phyloP scores from a whole-genome alignment of 768 basidiomycete genomes.

The Heimioporus sp. region DNA sequence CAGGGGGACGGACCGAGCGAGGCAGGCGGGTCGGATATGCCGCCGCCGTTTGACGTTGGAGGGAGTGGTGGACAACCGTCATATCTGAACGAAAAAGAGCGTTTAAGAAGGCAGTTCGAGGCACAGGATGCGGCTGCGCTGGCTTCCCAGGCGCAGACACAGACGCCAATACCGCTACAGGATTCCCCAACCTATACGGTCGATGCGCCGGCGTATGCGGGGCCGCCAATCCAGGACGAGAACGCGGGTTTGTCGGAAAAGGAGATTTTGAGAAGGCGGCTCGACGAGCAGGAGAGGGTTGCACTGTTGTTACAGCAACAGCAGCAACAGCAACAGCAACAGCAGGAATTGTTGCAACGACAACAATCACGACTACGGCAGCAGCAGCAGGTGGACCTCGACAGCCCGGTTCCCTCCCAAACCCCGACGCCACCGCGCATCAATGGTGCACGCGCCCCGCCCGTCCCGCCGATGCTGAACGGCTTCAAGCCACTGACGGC shows the following conservation, averaged over 20 bases:
- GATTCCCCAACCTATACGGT: constrained; percentile 13
- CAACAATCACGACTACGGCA: not conserved
- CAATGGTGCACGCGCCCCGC: constrained; percentile 30
- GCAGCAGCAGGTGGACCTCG: not conserved
- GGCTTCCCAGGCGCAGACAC: constrained; percentile 17
- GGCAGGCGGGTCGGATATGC: constrained; percentile 35
- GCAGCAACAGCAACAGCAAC: constrained; percentile 3
- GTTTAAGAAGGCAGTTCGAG: constrained; percentile 60
- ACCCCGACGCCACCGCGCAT: constrained; percentile 28
- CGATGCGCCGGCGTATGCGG: constrained; percentile 23
- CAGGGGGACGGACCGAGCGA: constrained; percentile 26
- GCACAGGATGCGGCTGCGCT: constrained; percentile 61
- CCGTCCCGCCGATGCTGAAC: constrained; percentile 25
- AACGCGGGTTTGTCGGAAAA: constrained; percentile 45
- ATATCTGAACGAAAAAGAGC: constrained; percentile 64
- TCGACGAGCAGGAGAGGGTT: constrained; percentile 53
- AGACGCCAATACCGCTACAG: not conserved
- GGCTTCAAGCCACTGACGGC: constrained; percentile 51
- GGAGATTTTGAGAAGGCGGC: constrained; percentile 52
- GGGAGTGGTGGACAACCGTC: constrained; percentile 35
- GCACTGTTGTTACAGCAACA: constrained; percentile 26
- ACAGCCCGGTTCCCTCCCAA: constrained; percentile 11
- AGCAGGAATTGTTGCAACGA: constrained; percentile 2
- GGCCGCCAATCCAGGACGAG: constrained; percentile 18
- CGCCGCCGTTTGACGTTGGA: constrained; percentile 53